Conservation (phyloP, 495 filamentous ascomycete genomes). For the Trichoderma virens region DNA sequence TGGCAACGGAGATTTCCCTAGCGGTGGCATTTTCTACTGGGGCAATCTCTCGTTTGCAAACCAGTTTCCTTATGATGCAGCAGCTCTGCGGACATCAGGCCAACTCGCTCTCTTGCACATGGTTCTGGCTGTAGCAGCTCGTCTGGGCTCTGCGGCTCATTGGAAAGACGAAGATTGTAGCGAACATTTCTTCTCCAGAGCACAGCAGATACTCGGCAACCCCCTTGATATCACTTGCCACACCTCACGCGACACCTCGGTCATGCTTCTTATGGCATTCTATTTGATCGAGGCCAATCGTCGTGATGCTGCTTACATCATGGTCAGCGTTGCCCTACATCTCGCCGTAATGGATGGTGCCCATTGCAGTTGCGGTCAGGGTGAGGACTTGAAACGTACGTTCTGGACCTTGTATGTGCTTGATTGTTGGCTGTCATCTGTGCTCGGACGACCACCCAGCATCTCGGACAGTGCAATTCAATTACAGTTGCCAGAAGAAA, state of each 20-base stretch:
- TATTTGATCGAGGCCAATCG: conserved; percentile 34
- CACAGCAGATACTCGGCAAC: conserved; percentile 27
- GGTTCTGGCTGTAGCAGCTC: conserved; percentile 22
- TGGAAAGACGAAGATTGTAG: conserved; percentile 12
- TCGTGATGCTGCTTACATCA: conserved; percentile 30
- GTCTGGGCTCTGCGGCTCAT: background rate
- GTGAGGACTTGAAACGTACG: conserved; percentile 23
- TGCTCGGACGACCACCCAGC: conserved; percentile 32
- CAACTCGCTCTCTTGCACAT: conserved; percentile 22
- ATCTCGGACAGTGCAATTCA: conserved; percentile 28
- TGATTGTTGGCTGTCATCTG: conserved; percentile 28
- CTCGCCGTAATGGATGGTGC: conserved; percentile 29
- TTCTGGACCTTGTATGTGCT: conserved; percentile 39
- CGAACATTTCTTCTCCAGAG: conserved; percentile 28
- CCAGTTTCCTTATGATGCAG: background rate
- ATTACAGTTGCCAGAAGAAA: conserved; percentile 23
- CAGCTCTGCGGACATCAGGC: conserved; percentile 8
- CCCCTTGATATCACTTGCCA: conserved; percentile 26
- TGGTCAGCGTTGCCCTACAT: conserved; percentile 28
- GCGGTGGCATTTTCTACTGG: conserved; percentile 34
- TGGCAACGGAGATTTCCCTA: conserved; percentile 17
- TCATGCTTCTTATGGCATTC: conserved; percentile 29
- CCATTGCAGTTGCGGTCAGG: conserved; percentile 22
- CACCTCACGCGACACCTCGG: conserved; percentile 23
- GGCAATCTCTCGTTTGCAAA: conserved; percentile 19